phyloP scores from a whole-genome alignment of 192 early-diverging fungal genomes.

The Backusella luteola region DNA sequence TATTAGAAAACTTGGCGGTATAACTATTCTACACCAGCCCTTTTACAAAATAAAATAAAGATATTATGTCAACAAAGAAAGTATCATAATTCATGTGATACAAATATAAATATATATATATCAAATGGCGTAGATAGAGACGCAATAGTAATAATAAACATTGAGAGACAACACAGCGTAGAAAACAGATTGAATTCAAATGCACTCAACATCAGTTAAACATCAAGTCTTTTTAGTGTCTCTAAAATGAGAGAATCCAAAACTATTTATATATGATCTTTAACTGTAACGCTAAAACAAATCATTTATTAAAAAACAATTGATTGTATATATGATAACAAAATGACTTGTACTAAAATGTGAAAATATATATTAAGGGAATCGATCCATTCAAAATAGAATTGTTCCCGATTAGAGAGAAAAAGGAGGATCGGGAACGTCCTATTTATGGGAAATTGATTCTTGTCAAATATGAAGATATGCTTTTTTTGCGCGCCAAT shows the following conservation, averaged over 20 bases:
- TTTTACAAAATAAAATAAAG: too few relatives aligned
- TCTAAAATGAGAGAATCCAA: background rate
- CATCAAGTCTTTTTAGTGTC: background rate
- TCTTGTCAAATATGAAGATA: constrained; percentile 2
- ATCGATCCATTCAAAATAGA: background rate
- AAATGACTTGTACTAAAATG: background rate
- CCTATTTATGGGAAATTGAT: background rate
- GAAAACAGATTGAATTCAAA: background rate
- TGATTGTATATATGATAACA: background rate
- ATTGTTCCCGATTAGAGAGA: background rate
- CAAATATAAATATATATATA: too few relatives aligned
- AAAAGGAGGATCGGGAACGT: background rate
- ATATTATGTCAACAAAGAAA: too few relatives aligned
- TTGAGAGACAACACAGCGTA: background rate
- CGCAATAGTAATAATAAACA: background rate
- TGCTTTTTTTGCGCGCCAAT: background rate
- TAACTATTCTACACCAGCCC: too few relatives aligned
- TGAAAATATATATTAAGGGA: background rate
- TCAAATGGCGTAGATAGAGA: too few relatives aligned
- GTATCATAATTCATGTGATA: too few relatives aligned
- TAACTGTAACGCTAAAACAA: background rate
- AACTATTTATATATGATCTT: background rate
- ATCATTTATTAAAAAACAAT: background rate
- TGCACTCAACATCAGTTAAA: background rate
- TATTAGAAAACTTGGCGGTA: too few relatives aligned